A percentile compares a stretch with the other conserved stretches of the same genome.
Conservation (phyloP, 176 grass and related monocot genomes). For the Raddia distichophylla region DNA sequence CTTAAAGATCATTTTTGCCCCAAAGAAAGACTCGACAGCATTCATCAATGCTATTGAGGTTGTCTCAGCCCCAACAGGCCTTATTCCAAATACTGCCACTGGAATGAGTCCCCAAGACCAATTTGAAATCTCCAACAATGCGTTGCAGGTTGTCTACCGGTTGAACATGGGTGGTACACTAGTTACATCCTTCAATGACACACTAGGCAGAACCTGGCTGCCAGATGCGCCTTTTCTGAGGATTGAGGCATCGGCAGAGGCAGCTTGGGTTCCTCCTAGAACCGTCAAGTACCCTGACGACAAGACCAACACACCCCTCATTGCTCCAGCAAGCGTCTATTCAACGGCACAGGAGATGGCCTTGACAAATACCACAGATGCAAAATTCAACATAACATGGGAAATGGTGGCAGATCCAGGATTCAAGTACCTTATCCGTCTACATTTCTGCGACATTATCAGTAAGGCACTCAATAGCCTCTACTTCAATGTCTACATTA, state of each 20-base stretch:
- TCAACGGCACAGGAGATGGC: conserved; percentile 77
- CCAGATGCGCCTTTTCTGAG: conserved; percentile 70
- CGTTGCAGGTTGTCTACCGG: conserved; percentile 77
- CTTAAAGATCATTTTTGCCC: conserved; percentile 70
- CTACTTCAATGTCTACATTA: conserved; percentile 90
- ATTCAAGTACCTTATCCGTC: conserved; percentile 75
- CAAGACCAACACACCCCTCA: conserved; percentile 61
- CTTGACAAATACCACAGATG: conserved; percentile 58
- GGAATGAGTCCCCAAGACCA: conserved; percentile 46
- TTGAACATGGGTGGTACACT: conserved; percentile 73
- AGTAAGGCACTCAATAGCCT: conserved; percentile 84
- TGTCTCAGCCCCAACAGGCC: conserved; percentile 62
- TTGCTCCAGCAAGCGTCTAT: conserved; percentile 75
- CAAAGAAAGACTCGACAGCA: conserved; percentile 69
- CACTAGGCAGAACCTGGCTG: conserved; percentile 69
- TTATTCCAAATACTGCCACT: conserved; percentile 68
- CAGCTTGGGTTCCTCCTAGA: conserved; percentile 57
- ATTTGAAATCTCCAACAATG: conserved; percentile 66
- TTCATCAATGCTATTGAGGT: conserved; percentile 95
- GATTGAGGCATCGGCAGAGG: conserved; percentile 55
- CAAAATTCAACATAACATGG: conserved; percentile 91
- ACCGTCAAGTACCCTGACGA: conserved; percentile 82
- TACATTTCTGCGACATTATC: conserved; percentile 92
- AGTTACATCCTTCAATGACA: conserved; percentile 70
- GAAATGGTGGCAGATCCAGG: conserved; percentile 64